phyloP scores from a whole-genome alignment of 306 rosid species.

The Albizia julibrissin region DNA sequence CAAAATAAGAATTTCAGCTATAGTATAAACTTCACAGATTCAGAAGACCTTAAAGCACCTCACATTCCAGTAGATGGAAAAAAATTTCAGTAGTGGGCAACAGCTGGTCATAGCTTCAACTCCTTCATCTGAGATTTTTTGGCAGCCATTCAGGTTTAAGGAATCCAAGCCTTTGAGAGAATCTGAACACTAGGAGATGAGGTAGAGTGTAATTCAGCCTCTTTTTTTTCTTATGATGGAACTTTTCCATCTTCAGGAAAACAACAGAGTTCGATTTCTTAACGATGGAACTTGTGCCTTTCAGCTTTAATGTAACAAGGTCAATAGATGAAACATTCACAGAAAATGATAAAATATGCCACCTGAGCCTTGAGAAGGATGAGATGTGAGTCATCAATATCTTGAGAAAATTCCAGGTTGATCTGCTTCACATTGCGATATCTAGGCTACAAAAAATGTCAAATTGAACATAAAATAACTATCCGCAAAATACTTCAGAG shows the following conservation, averaged over 20 bases:
- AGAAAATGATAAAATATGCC: conserved; percentile 18
- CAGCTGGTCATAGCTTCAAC: conserved; percentile 67
- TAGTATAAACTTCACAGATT: not conserved
- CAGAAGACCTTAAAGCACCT: conserved; percentile 50
- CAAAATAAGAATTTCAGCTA: conserved; percentile 20
- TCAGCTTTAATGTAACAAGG: not conserved
- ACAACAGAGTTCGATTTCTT: not conserved
- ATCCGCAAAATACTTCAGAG: conserved; percentile 19
- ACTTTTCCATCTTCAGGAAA: not conserved
- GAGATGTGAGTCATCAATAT: conserved; percentile 76
- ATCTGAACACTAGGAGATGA: conserved; percentile 55
- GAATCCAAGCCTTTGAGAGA: conserved; percentile 68
- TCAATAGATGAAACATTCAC: not conserved
- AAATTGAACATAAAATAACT: conserved; percentile 24
- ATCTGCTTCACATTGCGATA: conserved; percentile 59
- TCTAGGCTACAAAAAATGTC: conserved; percentile 56
- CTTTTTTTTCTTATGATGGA: not conserved
- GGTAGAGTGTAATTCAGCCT: not conserved
- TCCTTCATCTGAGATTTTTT: conserved; percentile 80
- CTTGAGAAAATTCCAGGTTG: conserved; percentile 76
- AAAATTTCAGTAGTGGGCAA: conserved; percentile 60
- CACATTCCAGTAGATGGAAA: conserved; percentile 85
- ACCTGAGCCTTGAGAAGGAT: conserved; percentile 65
- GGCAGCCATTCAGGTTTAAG: conserved; percentile 88
- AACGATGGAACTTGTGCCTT: not conserved